A percentile compares a stretch with the other conserved stretches of the same genome.
These are phyloP conservation scores for Colletotrichum kahawae DNA, from an alignment of 2,329 filamentous ascomycete species.

Conservation along the genomic window DNA sequence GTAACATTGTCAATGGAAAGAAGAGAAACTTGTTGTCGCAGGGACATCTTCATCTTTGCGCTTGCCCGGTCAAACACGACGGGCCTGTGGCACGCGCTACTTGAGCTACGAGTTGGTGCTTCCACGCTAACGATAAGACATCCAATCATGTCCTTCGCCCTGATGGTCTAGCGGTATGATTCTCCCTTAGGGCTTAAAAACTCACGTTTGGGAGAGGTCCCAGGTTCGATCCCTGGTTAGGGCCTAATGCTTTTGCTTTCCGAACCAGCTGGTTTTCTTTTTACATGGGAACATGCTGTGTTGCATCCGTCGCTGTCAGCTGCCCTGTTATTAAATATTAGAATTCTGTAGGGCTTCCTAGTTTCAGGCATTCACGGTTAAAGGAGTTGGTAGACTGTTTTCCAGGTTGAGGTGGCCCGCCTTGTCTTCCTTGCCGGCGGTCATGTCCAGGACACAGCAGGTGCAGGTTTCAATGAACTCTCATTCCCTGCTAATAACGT, in stretches of 20 bases:
- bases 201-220: background rate
- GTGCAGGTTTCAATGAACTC: too few relatives aligned
- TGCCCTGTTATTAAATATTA: too few relatives aligned
- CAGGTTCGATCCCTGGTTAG: background rate
- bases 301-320: too few relatives aligned
- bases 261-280: too few relatives aligned
- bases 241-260: background rate
- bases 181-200: background rate
- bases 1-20: background rate
- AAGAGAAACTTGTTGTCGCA: background rate
- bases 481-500: too few relatives aligned
- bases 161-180: background rate
- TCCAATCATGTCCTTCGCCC: background rate
- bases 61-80: background rate
- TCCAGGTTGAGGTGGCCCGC: too few relatives aligned
- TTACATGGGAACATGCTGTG: too few relatives aligned
- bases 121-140: rapidly evolving
- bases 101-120: rapidly evolving
- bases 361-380: too few relatives aligned
- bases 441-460: too few relatives aligned
- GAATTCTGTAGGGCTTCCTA: too few relatives aligned
- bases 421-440: too few relatives aligned
- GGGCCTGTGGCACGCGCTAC: rapidly evolving
- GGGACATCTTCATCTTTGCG: background rate
- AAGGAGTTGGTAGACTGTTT: too few relatives aligned